Percentiles rank a stretch among this genome's conserved stretches.
Conservation (phyloP, 371 early-diverging fungal species). For the Mortierella sp. region DNA sequence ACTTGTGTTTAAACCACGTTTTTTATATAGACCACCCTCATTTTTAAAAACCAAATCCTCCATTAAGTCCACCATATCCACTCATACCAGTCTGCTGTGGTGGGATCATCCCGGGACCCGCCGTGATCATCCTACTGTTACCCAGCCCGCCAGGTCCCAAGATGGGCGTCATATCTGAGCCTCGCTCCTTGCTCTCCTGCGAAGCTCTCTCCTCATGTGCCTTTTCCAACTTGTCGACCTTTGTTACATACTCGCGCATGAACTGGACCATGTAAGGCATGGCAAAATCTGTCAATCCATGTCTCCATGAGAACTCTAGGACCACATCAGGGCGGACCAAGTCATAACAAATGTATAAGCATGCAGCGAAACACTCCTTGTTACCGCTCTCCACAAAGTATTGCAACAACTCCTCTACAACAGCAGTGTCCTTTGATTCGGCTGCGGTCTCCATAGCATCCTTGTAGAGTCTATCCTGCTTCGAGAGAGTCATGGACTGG, state of each 20-base stretch:
- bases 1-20: too few species aligned
- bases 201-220: slow-evolving; percentile 42
- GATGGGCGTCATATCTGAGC: slow-evolving; percentile 33
- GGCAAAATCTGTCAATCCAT: slow-evolving; percentile 88
- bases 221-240: slow-evolving; percentile 64
- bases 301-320: slow-evolving; percentile 94
- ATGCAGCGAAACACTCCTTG: slow-evolving; percentile 94
- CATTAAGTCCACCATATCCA: slow-evolving; percentile 10
- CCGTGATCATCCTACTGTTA: slow-evolving; percentile 57
- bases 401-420: slow-evolving; percentile 92
- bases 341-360: slow-evolving; percentile 94
- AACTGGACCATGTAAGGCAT: slow-evolving; percentile 97
- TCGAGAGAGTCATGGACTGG: slow-evolving; percentile 94
- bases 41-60: background rate
- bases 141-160: slow-evolving; percentile 57
- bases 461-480: slow-evolving; percentile 95
- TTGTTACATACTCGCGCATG: slow-evolving; percentile 82
- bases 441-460: slow-evolving; percentile 98
- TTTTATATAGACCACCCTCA: background rate
- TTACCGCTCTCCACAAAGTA: slow-evolving; percentile 93
- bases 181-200: slow-evolving; percentile 45
- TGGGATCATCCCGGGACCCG: slow-evolving; percentile 52
- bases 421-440: slow-evolving; percentile 84
- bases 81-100: slow-evolving; percentile 38
- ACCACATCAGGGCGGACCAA: slow-evolving; percentile 93